phyloP scores from a whole-genome alignment of 164 flowering plant genomes.

The Chloranthus sessilifolius region DNA sequence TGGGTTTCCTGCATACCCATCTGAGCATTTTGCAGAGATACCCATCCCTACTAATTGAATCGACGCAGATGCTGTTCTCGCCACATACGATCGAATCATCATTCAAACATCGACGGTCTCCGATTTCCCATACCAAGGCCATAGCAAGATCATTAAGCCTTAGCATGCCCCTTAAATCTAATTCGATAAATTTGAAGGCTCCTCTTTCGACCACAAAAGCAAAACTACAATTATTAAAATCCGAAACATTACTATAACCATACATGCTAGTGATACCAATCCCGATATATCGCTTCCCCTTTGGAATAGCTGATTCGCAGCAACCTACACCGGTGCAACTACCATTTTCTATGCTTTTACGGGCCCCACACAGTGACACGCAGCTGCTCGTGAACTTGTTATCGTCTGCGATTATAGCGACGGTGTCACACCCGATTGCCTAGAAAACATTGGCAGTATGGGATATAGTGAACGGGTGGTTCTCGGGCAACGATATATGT shows the following conservation, averaged over 20 bases:
- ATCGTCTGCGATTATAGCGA: constrained; percentile 16
- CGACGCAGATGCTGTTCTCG: constrained; percentile 20
- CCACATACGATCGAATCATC: constrained; percentile 11
- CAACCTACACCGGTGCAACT: constrained; percentile 25
- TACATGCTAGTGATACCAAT: constrained; percentile 9
- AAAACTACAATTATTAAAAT: constrained; percentile 10
- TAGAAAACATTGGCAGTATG: constrained; percentile 13
- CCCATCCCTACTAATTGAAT: constrained; percentile 16
- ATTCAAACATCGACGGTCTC: constrained; percentile 6
- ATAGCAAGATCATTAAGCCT: constrained; percentile 17
- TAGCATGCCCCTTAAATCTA: constrained; percentile 12
- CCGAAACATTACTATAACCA: constrained; percentile 8
- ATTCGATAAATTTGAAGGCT: constrained; percentile 14
- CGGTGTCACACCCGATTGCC: constrained; percentile 26
- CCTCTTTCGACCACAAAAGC: constrained; percentile 22
- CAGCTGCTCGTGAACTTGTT: constrained; percentile 19
- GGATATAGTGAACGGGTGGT: constrained; percentile 19
- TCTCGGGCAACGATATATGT: constrained; percentile 16
- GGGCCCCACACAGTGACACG: constrained; percentile 19
- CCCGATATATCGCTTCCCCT: constrained; percentile 18
- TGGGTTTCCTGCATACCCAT: constrained; percentile 25
- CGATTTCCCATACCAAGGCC: constrained; percentile 21
- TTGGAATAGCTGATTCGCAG: constrained; percentile 23
- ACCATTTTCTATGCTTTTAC: constrained; percentile 16
- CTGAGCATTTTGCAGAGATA: constrained; percentile 24